A percentile compares a stretch with the other conserved stretches of the same genome.
Conservation (phyloP, 1,139 yeast species). For the Saccharomyces hybrid region DNA sequence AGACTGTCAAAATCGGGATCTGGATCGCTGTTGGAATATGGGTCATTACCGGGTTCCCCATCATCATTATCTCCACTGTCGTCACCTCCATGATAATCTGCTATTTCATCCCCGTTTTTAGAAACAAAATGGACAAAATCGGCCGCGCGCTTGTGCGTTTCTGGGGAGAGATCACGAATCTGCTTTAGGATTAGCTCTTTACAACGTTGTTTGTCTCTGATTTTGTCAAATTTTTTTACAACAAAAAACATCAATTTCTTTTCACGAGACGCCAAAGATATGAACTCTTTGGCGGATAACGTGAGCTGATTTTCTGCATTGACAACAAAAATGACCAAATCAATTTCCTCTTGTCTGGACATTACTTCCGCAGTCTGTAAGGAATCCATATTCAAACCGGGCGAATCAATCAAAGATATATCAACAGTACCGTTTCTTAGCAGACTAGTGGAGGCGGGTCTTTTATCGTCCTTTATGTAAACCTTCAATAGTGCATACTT, state of each 20-base stretch:
- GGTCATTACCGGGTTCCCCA: constrained; percentile 32
- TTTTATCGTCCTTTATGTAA: constrained; percentile 63
- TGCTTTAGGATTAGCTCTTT: constrained; percentile 72
- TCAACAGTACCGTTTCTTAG: constrained; percentile 88
- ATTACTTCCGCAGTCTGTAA: constrained; percentile 93
- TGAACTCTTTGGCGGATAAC: constrained; percentile 87
- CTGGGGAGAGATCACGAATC: constrained; percentile 83
- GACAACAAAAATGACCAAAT: constrained; percentile 90
- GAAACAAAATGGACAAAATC: constrained; percentile 96
- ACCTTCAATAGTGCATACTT: constrained; percentile 67
- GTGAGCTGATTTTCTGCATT: constrained; percentile 96
- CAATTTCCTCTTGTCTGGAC: constrained; percentile 95
- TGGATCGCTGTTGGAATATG: constrained; percentile 21
- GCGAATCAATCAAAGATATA: constrained; percentile 90
- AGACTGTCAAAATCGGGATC: constrained; percentile 71
- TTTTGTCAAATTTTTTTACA: constrained; percentile 84
- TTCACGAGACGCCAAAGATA: constrained; percentile 84
- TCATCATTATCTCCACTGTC: constrained; percentile 37
- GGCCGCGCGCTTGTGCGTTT: constrained; percentile 74
- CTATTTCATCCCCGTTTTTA: constrained; percentile 41
- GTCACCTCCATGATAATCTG: constrained; percentile 33
- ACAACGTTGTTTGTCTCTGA: constrained; percentile 74
- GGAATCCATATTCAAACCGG: constrained; percentile 90
- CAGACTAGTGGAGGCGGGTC: constrained; percentile 64
- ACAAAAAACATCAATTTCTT: constrained; percentile 90